These are phyloP conservation scores for Peronospora destructor DNA, from an alignment of 352 stramenopile genomes.

Conservation along the genomic window DNA sequence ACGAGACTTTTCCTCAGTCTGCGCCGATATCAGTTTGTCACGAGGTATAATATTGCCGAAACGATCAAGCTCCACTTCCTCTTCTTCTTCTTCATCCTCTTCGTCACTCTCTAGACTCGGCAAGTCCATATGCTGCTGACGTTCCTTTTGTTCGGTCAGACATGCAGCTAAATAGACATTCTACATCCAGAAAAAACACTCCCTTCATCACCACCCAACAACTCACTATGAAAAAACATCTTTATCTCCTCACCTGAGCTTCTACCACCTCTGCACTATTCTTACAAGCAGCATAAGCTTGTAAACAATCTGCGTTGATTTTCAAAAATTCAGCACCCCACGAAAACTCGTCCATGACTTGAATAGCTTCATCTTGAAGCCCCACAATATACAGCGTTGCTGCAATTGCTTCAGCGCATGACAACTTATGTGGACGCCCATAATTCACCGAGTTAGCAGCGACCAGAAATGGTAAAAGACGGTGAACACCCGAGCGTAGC, in stretches of 20 bases:
- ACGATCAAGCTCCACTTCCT: slow-evolving; percentile 25
- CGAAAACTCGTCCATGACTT: slow-evolving; percentile 91
- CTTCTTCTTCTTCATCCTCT: slow-evolving; percentile 32
- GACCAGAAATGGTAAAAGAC: slow-evolving; percentile 95
- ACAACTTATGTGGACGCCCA: slow-evolving; percentile 92
- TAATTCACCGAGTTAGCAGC: slow-evolving; percentile 99
- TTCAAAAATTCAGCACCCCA: slow-evolving; percentile 92
- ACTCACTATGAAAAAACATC: too few species aligned
- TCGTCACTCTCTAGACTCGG: slow-evolving; percentile 58
- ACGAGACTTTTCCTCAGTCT: slow-evolving; percentile 14
- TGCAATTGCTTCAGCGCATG: slow-evolving; percentile 94
- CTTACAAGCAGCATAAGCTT: slow-evolving; percentile 75
- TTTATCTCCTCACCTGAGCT: slow-evolving; percentile 39
- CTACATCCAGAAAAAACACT: slow-evolving; percentile 4
- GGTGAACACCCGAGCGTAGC: slow-evolving; percentile 90
- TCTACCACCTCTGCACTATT: slow-evolving; percentile 65
- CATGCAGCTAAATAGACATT: slow-evolving; percentile 64
- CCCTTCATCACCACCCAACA: slow-evolving; percentile 5
- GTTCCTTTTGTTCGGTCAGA: slow-evolving; percentile 50
- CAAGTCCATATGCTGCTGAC: slow-evolving; percentile 46
- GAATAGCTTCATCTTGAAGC: slow-evolving; percentile 79
- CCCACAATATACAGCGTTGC: slow-evolving; percentile 97
- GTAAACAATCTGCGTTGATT: slow-evolving; percentile 91
- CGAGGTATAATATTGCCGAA: slow-evolving; percentile 32
- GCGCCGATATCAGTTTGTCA: slow-evolving; percentile 7